A percentile compares a stretch with the other conserved stretches of the same genome.
These are phyloP conservation scores for Scenedesmus sp. DNA, from an alignment of 163 green algal species.

Conservation along the genomic window DNA sequence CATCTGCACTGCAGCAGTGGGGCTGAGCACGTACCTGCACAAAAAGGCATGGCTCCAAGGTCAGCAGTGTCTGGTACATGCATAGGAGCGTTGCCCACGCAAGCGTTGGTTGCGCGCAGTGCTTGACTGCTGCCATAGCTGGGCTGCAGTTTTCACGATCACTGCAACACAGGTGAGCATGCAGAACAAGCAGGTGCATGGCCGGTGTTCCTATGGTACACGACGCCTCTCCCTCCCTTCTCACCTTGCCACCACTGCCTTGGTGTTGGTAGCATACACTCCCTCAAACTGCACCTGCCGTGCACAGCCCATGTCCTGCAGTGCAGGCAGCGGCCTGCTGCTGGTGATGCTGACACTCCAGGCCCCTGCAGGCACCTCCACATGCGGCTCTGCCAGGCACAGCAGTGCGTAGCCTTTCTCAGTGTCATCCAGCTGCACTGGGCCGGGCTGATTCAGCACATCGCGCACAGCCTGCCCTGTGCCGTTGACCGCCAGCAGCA, in stretches of 20 bases:
- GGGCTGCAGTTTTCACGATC: conserved; percentile 41
- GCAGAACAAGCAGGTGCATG: not conserved
- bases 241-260: conserved; percentile 52
- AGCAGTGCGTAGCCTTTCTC: conserved; percentile 70
- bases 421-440: conserved; percentile 54
- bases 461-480: conserved; percentile 33
- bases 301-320: conserved; percentile 46
- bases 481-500: conserved; percentile 73
- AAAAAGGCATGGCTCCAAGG: not conserved
- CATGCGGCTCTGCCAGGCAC: conserved; percentile 53
- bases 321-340: conserved; percentile 24
- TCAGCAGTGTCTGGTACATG: conserved; percentile 46
- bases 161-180: not conserved
- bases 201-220: no score
- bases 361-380: conserved; percentile 53
- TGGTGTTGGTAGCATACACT: conserved; percentile 63
- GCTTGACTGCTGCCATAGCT: not conserved
- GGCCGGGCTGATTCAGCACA: conserved; percentile 49
- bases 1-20: not conserved
- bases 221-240: no score
- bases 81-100: conserved; percentile 16
- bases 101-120: not conserved
- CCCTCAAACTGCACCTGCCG: conserved; percentile 55
- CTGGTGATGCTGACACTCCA: conserved; percentile 61
- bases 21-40: conserved; percentile 29